These are phyloP conservation scores for Mycena maculata DNA, from an alignment of 768 basidiomycete genomes.

Conservation along the genomic window DNA sequence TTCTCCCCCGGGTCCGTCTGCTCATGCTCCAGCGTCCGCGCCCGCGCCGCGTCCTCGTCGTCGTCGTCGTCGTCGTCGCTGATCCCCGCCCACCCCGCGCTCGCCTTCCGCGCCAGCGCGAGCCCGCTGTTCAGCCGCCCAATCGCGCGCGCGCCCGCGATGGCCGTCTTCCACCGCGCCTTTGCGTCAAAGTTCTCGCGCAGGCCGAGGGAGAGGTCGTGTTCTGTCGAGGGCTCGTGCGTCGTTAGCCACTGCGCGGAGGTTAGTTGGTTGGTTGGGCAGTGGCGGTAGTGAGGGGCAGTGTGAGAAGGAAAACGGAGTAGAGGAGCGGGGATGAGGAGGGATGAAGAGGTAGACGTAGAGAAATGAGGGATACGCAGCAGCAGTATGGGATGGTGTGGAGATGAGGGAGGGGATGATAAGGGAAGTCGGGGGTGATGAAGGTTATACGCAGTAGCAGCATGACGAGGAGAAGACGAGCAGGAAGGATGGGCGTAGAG, in stretches of 20 bases:
- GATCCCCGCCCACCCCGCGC: slow-evolving; percentile 48
- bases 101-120: slow-evolving; percentile 43
- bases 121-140: slow-evolving; percentile 49
- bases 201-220: slow-evolving; percentile 79
- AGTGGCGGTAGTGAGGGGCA: too few relatives aligned
- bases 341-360: too few relatives aligned
- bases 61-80: slow-evolving; percentile 50
- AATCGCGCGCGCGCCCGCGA: slow-evolving; percentile 60
- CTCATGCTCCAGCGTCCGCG: slow-evolving; percentile 30
- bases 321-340: too few relatives aligned
- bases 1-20: slow-evolving; percentile 58
- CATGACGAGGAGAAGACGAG: too few relatives aligned
- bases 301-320: too few relatives aligned
- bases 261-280: background rate
- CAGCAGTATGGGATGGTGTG: too few relatives aligned
- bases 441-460: too few relatives aligned
- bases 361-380: too few relatives aligned
- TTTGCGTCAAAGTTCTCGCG: slow-evolving; percentile 86
- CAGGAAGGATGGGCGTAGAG: too few relatives aligned
- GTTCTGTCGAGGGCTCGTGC: slow-evolving; percentile 71
- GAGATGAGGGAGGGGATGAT: too few relatives aligned
- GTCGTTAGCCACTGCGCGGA: slow-evolving; percentile 77
- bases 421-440: too few relatives aligned
- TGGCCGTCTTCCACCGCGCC: slow-evolving; percentile 79
- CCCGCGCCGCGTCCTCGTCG: slow-evolving; percentile 38